Conservation (phyloP, 2,329 filamentous ascomycete species). For the Fusarium keratoplasticum region DNA sequence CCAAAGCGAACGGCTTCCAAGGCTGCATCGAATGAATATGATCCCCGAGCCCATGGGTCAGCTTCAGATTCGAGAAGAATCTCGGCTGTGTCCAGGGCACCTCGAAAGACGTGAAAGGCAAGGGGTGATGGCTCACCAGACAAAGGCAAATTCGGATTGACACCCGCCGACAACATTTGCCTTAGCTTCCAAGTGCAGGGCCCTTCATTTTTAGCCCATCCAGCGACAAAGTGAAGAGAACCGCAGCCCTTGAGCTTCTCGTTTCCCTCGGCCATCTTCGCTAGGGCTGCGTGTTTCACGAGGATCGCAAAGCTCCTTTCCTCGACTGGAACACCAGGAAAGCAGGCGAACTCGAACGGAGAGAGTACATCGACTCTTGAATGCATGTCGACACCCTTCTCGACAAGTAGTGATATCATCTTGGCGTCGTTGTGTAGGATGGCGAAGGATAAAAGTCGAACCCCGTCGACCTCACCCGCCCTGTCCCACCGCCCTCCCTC, state of each 20-base stretch:
- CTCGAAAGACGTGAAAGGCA: too few relatives aligned
- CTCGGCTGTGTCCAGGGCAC: background rate
- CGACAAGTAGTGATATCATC: background rate
- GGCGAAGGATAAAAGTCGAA: background rate
- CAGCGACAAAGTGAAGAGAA: background rate
- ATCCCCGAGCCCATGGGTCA: background rate
- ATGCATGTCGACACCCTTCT: background rate
- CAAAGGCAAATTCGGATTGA: background rate
- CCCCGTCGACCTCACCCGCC: too few relatives aligned
- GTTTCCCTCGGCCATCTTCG: background rate
- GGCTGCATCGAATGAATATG: background rate
- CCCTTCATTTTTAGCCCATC: too few relatives aligned
- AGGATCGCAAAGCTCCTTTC: background rate
- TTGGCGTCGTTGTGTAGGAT: background rate
- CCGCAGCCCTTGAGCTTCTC: background rate
- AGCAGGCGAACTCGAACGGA: conserved; percentile 4
- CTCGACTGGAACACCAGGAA: background rate
- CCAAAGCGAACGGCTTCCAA: background rate
- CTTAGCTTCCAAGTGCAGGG: background rate
- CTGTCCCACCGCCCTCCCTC: too few relatives aligned
- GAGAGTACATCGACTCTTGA: background rate
- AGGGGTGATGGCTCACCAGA: background rate
- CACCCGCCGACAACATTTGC: background rate
- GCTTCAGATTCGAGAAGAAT: conserved; percentile 6
- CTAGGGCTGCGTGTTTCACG: background rate